Conservation (phyloP, 305 asterid genomes). For the Solanum chacoense region DNA sequence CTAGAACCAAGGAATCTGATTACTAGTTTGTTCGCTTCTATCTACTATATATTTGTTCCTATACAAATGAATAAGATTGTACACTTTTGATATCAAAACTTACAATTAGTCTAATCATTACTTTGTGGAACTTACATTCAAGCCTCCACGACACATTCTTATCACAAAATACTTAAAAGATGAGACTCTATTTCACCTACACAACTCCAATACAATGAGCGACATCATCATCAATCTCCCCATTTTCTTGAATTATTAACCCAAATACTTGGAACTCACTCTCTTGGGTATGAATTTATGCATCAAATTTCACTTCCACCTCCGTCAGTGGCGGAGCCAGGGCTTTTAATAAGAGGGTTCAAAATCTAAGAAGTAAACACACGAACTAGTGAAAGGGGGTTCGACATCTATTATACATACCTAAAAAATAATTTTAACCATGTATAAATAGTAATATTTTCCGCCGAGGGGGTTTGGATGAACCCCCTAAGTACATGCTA, state of each 20-base stretch:
- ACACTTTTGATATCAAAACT: too few relatives aligned
- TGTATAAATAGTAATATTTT: too few relatives aligned
- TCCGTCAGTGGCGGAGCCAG: too few relatives aligned
- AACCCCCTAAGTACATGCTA: too few relatives aligned
- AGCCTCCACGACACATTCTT: neutral
- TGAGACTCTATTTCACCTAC: neutral
- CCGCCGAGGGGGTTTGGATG: too few relatives aligned
- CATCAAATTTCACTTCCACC: neutral
- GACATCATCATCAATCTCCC: neutral
- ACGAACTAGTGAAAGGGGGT: too few relatives aligned
- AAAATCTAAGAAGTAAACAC: too few relatives aligned
- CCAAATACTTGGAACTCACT: neutral
- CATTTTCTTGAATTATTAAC: neutral
- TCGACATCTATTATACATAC: too few relatives aligned
- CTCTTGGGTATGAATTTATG: neutral
- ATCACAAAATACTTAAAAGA: neutral
- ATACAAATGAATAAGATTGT: too few relatives aligned
- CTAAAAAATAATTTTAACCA: too few relatives aligned
- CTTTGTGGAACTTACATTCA: neutral
- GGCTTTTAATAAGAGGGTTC: too few relatives aligned
- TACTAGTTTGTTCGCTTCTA: neutral
- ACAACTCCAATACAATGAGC: neutral
- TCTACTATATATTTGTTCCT: neutral
- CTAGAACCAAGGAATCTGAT: neutral
- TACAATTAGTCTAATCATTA: neutral